Base-by-base conservation (phyloP, 2,329 filamentous ascomycete genomes). In the Aureobasidium sp. region DNA sequence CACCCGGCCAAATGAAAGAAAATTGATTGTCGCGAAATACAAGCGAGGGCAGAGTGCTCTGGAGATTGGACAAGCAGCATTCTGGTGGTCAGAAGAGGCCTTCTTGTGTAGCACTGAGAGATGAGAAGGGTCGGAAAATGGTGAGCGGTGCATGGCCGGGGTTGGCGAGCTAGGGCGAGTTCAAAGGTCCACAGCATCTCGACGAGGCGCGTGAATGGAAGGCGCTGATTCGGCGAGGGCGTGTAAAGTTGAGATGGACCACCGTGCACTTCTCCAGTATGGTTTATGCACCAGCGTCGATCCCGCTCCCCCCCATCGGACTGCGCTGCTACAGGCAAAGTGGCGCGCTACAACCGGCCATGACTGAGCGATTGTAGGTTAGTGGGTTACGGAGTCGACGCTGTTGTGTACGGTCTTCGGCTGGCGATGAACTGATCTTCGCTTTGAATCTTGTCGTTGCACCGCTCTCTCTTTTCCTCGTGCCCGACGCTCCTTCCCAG, bases 241-340 rank as follows among this genome's bases (percentile, higher is more conserved):
- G 14, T 17, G 27, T 51, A 51, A 12, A 45, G 41, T 34, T n/a
- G 41, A 34, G 27, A 44, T 57, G 3, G 3, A 25, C 2, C 17
- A 27, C 53, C 41, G 53, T 57, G 53, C 53, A 15, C 29, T 39
- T 36, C 42, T 37, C 55, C 41, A 47, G 34, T 37, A 15, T 37
- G 34, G 55, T 47, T 47, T 47, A 47, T 59, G 55, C 55, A 59
- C 41, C 25, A 20, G 14, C 34, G 55, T 36, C 42, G 55, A 59
- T 59, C 55, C 42, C 44, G 42, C 29, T 20, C 37, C 41, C 55
- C 37, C 55, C 55, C 55, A 47, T 58, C 55, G 55, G 55, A 59
- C 53, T 57, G 39, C 52, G 52, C 52, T 55, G 37, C 52, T 34
- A 52, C 17, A n/a, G 36, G 25, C 37, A 25, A 15, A 22, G 36